A percentile compares a stretch with the other conserved stretches of the same genome.
phyloP scores from a whole-genome alignment of 257 asterid species.

The Salvia hispanica region DNA sequence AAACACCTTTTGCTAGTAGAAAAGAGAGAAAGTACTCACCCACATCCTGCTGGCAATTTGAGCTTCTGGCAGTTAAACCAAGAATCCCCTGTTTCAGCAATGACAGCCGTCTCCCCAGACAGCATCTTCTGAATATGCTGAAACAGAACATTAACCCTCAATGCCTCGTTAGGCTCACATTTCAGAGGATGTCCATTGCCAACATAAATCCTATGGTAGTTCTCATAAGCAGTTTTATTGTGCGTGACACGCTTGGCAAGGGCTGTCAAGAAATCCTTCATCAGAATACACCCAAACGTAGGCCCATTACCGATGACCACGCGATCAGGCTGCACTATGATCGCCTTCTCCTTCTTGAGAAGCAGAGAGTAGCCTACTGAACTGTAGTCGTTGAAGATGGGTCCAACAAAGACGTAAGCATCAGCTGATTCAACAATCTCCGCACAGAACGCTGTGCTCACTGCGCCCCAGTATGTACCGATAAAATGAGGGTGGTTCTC shows the following conservation, averaged over 20 bases:
- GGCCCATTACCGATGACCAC: conserved; percentile 43
- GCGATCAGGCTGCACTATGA: conserved; percentile 43
- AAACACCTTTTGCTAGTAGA: background rate
- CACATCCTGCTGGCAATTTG: conserved; percentile 41
- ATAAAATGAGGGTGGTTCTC: conserved; percentile 44
- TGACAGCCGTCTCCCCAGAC: conserved; percentile 40
- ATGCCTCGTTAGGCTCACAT: conserved; percentile 34
- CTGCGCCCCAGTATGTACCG: conserved; percentile 51
- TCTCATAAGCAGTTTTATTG: conserved; percentile 44
- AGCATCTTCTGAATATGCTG: conserved; percentile 44
- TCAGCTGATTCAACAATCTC: conserved; percentile 53
- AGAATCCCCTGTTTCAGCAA: conserved; percentile 49
- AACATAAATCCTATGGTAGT: conserved; percentile 44
- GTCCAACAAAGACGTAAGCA: conserved; percentile 45
- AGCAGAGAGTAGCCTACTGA: conserved; percentile 46
- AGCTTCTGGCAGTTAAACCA: conserved; percentile 52
- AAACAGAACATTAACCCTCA: conserved; percentile 52
- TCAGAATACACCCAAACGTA: conserved; percentile 38
- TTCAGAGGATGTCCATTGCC: conserved; percentile 35
- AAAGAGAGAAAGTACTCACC: conserved; percentile 31
- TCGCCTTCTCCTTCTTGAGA: conserved; percentile 47
- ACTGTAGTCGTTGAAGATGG: conserved; percentile 48
- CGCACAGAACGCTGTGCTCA: conserved; percentile 44
- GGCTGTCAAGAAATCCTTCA: conserved; percentile 42
- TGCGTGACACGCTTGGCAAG: conserved; percentile 35